Conservation (phyloP, 2,329 filamentous ascomycete genomes). For the Alternaria hordeiaustralica region DNA sequence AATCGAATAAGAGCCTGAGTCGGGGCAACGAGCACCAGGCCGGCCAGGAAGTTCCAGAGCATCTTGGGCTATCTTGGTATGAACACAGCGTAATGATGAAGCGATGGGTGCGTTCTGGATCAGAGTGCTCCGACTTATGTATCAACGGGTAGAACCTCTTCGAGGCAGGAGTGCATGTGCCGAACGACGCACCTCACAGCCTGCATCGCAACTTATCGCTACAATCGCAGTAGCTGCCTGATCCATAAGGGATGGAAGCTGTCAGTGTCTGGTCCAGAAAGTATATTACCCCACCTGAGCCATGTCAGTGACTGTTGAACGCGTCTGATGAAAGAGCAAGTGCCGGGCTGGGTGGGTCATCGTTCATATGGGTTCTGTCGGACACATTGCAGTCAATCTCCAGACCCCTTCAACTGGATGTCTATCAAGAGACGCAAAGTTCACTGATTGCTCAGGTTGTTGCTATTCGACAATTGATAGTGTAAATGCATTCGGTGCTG, state of each 20-base stretch:
- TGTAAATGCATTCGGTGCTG: background rate
- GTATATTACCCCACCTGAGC: background rate
- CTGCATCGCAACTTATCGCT: background rate
- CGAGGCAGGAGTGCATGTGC: background rate
- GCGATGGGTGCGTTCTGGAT: background rate
- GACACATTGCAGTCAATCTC: constrained; percentile 8
- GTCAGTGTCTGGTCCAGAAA: background rate
- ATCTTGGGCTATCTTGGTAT: constrained; percentile 8
- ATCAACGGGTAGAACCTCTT: background rate
- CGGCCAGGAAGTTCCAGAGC: constrained; percentile 19
- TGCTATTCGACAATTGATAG: background rate
- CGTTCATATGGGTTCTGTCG: constrained; percentile 11
- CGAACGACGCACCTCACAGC: background rate
- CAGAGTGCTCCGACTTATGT: background rate
- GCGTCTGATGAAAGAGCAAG: background rate
- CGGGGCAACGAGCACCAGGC: constrained; percentile 24
- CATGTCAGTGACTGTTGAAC: background rate
- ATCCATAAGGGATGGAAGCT: background rate
- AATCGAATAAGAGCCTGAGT: constrained; percentile 35
- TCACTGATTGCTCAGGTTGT: background rate
- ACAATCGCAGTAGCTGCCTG: background rate
- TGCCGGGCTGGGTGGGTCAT: constrained; percentile 8
- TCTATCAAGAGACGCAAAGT: background rate
- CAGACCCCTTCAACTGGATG: background rate
- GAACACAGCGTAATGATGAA: background rate